Conservation (phyloP, 345 rosid species). For the Lenwebbia sp. region DNA sequence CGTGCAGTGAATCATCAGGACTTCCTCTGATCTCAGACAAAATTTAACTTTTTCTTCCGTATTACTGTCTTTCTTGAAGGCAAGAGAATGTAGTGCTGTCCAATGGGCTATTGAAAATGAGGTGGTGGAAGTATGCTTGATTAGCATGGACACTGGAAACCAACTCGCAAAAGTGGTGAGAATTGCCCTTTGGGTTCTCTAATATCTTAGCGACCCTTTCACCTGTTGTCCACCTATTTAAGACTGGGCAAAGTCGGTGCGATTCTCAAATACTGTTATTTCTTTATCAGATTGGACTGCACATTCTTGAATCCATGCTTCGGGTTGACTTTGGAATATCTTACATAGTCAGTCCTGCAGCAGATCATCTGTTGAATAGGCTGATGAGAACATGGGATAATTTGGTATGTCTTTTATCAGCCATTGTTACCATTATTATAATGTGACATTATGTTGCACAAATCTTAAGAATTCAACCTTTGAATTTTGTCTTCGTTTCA, state of each 20-base stretch:
- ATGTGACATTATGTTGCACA: neutral
- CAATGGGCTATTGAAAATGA: neutral
- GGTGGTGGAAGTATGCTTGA: neutral
- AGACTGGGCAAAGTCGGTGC: neutral
- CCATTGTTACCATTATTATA: neutral
- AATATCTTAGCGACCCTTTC: neutral
- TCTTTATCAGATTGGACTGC: neutral
- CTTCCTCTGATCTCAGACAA: neutral
- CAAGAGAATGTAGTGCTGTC: neutral
- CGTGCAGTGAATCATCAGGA: neutral
- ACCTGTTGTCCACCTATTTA: neutral
- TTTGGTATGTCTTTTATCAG: neutral
- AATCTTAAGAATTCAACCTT: neutral
- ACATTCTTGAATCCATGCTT: slow-evolving; percentile 5
- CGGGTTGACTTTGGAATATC: neutral
- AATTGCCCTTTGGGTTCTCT: neutral
- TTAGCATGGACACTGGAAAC: neutral
- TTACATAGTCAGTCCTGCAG: neutral
- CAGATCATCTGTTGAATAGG: neutral
- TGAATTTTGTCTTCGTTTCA: neutral
- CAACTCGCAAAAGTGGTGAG: neutral
- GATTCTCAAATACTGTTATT: neutral
- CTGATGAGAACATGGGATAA: neutral
- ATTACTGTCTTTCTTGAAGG: neutral
- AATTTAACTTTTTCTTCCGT: neutral